A percentile compares a stretch with the other conserved stretches of the same genome.
Evolutionary conservation across 306 rosid genomes (phyloP).

Genomic region (Citrullus amarus): DNA sequence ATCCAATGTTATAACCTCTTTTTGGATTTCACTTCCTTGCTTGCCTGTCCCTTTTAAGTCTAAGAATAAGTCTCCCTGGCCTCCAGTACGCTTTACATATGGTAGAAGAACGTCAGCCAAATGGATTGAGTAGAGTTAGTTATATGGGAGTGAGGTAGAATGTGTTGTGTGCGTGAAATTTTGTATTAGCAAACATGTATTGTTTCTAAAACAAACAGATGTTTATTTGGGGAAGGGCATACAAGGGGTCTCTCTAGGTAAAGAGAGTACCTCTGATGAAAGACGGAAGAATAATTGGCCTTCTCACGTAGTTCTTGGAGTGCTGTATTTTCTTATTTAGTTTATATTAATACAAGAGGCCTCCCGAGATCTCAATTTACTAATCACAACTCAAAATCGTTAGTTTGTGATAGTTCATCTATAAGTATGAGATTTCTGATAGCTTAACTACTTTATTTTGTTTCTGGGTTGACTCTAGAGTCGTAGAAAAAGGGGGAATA

Average conservation of each 20-base stretch:
- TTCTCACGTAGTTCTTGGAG: not conserved
- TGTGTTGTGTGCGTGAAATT: not conserved
- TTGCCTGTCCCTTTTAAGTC: not conserved
- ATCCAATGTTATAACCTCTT: too few relatives aligned
- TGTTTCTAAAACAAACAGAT: not conserved
- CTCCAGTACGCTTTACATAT: not conserved
- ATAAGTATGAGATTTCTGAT: not conserved
- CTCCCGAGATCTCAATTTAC: not conserved
- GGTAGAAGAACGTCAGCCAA: not conserved
- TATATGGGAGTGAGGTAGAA: not conserved
- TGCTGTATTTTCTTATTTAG: not conserved
- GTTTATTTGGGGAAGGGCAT: not conserved
- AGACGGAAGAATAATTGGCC: not conserved
- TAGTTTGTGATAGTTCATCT: not conserved
- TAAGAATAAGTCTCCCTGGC: not conserved
- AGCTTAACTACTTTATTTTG: not conserved
- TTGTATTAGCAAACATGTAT: not conserved
- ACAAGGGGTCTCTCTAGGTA: not conserved
- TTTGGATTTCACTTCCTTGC: not conserved
- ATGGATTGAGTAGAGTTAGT: not conserved
- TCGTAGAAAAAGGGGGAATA: slow-evolving; percentile 46
- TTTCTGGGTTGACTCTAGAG: slow-evolving; percentile 32
- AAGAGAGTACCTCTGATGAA: not conserved
- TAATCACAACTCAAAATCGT: not conserved
- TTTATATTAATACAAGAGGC: not conserved